These are phyloP conservation scores for Pleurozium schreberi DNA, from an alignment of 225 moss, liverwort and hornwort species.

Conservation along the genomic window DNA sequence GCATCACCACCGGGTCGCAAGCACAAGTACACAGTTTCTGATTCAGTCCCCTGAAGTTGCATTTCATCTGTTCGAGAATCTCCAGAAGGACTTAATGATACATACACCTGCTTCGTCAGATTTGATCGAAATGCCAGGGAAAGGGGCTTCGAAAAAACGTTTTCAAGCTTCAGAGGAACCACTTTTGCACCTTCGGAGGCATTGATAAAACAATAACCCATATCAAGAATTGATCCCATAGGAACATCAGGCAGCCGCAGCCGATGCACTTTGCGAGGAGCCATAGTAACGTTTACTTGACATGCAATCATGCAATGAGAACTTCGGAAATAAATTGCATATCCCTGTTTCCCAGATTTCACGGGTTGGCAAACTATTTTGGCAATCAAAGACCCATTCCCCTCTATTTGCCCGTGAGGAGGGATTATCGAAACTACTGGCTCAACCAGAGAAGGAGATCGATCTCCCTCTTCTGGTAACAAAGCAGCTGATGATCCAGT, in stretches of 20 bases:
- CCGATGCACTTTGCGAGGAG: constrained; percentile 56
- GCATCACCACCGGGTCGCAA: constrained; percentile 80
- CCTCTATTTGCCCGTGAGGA: constrained; percentile 45
- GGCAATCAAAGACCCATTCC: constrained; percentile 28
- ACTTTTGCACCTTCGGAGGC: constrained; percentile 56
- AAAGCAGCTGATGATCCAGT: constrained; percentile 5
- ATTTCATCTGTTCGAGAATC: constrained; percentile 65
- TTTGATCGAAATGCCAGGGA: constrained; percentile 67
- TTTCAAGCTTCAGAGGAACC: constrained; percentile 68
- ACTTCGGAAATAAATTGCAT: constrained; percentile 45
- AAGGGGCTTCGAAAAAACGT: constrained; percentile 38
- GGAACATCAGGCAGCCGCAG: constrained; percentile 68
- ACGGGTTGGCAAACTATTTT: constrained; percentile 58
- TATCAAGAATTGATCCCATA: constrained; percentile 60
- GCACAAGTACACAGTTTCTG: constrained; percentile 60
- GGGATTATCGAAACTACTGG: constrained; percentile 53
- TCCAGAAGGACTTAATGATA: constrained; percentile 38
- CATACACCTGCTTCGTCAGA: constrained; percentile 77
- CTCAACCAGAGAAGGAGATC: constrained; percentile 11
- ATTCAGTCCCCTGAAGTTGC: constrained; percentile 33
- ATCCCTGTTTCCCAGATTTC: constrained; percentile 70
- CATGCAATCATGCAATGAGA: constrained; percentile 48
- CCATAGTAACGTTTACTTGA: constrained; percentile 41
- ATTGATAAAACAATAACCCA: constrained; percentile 93
- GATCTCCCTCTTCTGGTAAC: constrained; percentile 4